Percentiles rank a stretch among this genome's conserved stretches.
phyloP scores from a whole-genome alignment of 768 basidiomycete species.

The Mycena belliarum region DNA sequence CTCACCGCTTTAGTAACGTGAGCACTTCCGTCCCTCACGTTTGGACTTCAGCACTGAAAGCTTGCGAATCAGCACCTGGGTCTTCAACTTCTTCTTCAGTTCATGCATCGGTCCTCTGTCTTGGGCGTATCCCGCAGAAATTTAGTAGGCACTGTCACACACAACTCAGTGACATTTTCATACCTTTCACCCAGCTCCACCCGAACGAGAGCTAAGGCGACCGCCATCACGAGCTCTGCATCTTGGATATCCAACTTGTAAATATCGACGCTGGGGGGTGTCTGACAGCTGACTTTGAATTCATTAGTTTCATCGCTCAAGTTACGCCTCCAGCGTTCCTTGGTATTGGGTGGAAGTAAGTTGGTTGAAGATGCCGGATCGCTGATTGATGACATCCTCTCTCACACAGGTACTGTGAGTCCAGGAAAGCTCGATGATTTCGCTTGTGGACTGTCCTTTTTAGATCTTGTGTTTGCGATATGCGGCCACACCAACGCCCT shows the following conservation, averaged over 20 bases:
- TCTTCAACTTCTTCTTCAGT: conserved; percentile 51
- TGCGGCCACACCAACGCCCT: conserved; percentile 47
- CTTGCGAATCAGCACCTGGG: conserved; percentile 36
- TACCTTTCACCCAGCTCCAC: conserved; percentile 31
- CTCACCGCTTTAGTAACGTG: conserved; percentile 24
- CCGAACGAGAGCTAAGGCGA: conserved; percentile 44
- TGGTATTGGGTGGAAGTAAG: conserved; percentile 44
- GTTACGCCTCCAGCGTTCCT: conserved; percentile 43
- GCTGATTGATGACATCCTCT: background rate
- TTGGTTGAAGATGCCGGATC: background rate
- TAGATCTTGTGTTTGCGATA: conserved; percentile 47
- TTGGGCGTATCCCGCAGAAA: conserved; percentile 49
- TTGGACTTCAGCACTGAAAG: background rate
- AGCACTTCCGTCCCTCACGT: conserved; percentile 5
- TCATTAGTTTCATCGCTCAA: conserved; percentile 43
- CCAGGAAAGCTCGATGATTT: background rate
- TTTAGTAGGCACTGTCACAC: conserved; percentile 26
- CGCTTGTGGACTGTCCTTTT: too few species aligned
- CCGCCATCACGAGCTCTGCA: conserved; percentile 43
- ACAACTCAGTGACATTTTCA: background rate
- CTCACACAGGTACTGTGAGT: conserved; percentile 31
- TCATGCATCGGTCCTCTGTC: conserved; percentile 46
- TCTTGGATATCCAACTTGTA: conserved; percentile 50
- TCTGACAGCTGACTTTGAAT: background rate
- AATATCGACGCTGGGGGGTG: conserved; percentile 5